Conservation (phyloP, 139 green algal species). For the Edaphochlamys debaryana region DNA sequence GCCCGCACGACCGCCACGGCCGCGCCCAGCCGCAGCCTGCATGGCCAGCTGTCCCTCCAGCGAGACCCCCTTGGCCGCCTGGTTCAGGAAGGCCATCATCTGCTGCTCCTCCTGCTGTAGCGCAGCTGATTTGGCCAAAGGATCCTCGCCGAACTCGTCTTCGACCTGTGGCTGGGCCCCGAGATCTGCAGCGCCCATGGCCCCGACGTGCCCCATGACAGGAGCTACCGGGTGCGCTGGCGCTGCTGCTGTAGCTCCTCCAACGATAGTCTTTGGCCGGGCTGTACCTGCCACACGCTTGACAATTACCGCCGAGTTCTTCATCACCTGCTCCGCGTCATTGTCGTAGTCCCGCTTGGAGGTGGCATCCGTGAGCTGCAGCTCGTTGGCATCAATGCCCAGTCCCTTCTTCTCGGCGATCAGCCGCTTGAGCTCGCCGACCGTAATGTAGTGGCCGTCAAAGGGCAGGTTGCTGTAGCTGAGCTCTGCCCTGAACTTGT, state of each 20-base stretch:
- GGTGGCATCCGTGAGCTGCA: slow-evolving; percentile 72
- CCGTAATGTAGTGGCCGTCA: slow-evolving; percentile 79
- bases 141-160: slow-evolving; percentile 64
- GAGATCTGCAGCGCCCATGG: neutral
- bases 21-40: neutral
- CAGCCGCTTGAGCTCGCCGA: slow-evolving; percentile 81
- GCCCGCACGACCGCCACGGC: neutral
- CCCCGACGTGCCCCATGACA: too few relatives aligned
- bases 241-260: slow-evolving; percentile 14
- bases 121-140: slow-evolving; percentile 36
- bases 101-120: slow-evolving; percentile 44
- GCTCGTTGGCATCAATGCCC: slow-evolving; percentile 64
- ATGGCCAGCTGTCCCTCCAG: slow-evolving; percentile 18
- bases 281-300: slow-evolving; percentile 63
- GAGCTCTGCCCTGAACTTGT: slow-evolving; percentile 76
- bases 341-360: slow-evolving; percentile 68
- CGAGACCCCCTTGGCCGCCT: slow-evolving; percentile 1
- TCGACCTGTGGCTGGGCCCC: neutral
- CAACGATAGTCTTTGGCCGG: neutral
- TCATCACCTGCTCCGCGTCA: slow-evolving; percentile 72
- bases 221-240: slow-evolving; percentile 4
- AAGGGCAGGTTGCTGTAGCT: slow-evolving; percentile 73
- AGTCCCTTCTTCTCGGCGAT: slow-evolving; percentile 84
- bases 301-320: slow-evolving; percentile 73
- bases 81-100: slow-evolving; percentile 14